Evolutionary conservation across 805 yeast species (phyloP), one percentile per base, ranked within the genome.

Genomic region (Sungouiella thailandica): DNA sequence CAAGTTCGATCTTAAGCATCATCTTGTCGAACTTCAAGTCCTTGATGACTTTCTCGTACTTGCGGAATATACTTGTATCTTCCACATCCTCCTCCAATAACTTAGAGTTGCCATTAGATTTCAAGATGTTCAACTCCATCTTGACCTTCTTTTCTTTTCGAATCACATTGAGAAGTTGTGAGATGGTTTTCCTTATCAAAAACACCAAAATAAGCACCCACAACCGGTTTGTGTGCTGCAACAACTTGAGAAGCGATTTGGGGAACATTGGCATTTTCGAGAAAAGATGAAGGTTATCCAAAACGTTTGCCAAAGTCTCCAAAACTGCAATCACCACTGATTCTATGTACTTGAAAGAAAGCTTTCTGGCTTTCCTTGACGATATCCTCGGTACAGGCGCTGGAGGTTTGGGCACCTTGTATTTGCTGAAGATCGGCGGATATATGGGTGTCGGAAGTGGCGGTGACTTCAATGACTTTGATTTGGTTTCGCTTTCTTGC

Each of bases 261-360:
- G 72, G 72, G 37, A 66, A 66, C 66, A 65, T 60, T 14, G 72
- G 72, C 20, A 66, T 42, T 36, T 60, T 55, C 27, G 68, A 62
- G 19, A 66, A 57, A 28, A 66, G 56, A 37, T 66, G 70, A 11
- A 66, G 50, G 35, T 64, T 66, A 44, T 66, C 72, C 13, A 66
- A 45, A 5, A 66, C 41, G 31, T 60, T 62, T 20, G 70, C 72
- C 23, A 60, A 17, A 3, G 52, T 49, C 43, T 66, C 72, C 15
- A 66, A 42, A 1, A 58, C 43, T 5, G 49, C 50, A 3, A 66
- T 52, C 4, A 62, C 32, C 1, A 49, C 31, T 9, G 43, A 26
- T 43, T 66, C 72, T 5, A 59, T 23, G 8, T 49, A 48, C 29
- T 58, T 60, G 37, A 63, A 50, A 2, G 59, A 49, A 10, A 23